Evolutionary conservation across 2,329 filamentous ascomycete genomes (phyloP), one percentile per base, ranked within the genome.

Genomic region (Arachnopeziza araneosa): DNA sequence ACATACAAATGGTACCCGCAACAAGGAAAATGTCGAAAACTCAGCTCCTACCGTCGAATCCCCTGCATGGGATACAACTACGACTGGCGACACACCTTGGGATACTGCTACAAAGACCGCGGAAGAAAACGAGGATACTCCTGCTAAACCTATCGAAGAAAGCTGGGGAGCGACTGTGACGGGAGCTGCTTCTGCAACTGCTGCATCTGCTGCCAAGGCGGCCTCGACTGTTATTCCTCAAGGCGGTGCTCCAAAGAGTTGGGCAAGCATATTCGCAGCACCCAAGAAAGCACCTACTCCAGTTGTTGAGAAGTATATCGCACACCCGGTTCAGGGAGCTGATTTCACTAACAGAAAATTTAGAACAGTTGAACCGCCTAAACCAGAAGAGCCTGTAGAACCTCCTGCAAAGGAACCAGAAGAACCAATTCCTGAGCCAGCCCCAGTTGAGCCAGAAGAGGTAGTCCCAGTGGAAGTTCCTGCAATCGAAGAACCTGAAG

Each of bases 41-140:
- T 88, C 87, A 60, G 79, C 89, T 61, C 87, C 89, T 51, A 90
- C 88, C 63, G 82, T 85, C 64, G 89, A 93, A 71, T 88, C 88
- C 17, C 73, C 77, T 62, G 84, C 83, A 62, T 89, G 85, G 85
- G 82, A 80, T 62, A 73, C 79, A 53, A 69, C 75, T 44, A 74
- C 77, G 63, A 63, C 74, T 32, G 72, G 74, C 56, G 76, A 78
- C 52, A 71, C 76, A 52, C 63, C 70, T 53, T 74, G 71, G 68
- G 67, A 77, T 55, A 65, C 67, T 59, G 17, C 36, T 7, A 44
- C 36, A 44, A 71, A 74, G 44, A 69, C 75, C 56, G 65, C 73
- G 53, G 66, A 72, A 51, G 69, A 72, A 52, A 74, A 73, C 24
- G 50, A 24, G 51, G 64, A 66, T 36, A 55, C 32, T 14, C 9